Conservation (phyloP, 179 eudicot genomes). For the Sideroxylon spinosum region DNA sequence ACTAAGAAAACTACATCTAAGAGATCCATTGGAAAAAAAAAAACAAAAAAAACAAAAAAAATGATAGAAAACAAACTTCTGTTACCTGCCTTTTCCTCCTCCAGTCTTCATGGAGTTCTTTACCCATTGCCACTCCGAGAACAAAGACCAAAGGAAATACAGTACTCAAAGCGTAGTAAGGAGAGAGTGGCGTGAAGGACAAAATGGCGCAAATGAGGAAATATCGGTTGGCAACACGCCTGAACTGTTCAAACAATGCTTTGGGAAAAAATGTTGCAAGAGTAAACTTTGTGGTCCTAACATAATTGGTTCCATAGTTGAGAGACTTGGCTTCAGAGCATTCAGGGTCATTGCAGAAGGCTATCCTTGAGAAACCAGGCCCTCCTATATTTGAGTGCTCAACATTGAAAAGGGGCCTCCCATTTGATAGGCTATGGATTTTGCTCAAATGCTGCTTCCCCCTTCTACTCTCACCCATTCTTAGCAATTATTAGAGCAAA, state of each 20-base stretch:
- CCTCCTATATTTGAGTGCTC: conserved; percentile 15
- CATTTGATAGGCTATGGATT: background rate
- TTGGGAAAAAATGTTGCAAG: conserved; percentile 49
- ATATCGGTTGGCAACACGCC: conserved; percentile 61
- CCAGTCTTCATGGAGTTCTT: conserved; percentile 63
- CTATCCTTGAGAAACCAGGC: conserved; percentile 45
- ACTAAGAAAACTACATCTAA: conserved; percentile 8
- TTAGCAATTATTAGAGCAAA: background rate
- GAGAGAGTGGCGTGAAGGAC: conserved; percentile 17
- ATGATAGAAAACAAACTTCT: background rate
- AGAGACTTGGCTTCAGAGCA: conserved; percentile 30
- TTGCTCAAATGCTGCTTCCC: background rate
- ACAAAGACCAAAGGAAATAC: conserved; percentile 48
- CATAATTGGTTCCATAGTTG: conserved; percentile 43
- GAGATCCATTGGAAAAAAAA: background rate
- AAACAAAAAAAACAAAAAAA: background rate
- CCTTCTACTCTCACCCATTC: background rate
- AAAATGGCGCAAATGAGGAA: conserved; percentile 26
- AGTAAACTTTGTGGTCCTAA: conserved; percentile 54
- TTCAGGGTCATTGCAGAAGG: conserved; percentile 56
- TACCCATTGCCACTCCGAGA: conserved; percentile 54
- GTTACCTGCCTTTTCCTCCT: conserved; percentile 48
- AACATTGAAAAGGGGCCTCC: background rate
- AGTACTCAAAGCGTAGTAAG: conserved; percentile 44
- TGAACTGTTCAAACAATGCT: conserved; percentile 62